Percentiles rank a stretch among this genome's conserved stretches.
Conservation (phyloP, 495 filamentous ascomycete genomes). For the Mycothermus thermophilus region DNA sequence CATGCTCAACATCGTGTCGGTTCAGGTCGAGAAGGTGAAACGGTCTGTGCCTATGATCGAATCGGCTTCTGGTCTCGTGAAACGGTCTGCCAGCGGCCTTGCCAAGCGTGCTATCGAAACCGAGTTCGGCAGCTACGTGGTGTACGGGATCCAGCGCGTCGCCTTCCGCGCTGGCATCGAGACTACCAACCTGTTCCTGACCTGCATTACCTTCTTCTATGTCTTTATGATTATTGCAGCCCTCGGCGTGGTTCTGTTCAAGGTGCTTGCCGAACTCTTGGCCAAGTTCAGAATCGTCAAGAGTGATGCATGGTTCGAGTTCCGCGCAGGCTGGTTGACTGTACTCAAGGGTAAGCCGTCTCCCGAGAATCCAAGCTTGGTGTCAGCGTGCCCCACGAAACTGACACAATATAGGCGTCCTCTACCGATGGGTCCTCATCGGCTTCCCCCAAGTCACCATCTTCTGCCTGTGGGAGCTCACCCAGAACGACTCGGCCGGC, state of each 20-base stretch:
- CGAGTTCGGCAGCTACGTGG: constrained; percentile 42
- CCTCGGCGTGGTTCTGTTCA: constrained; percentile 63
- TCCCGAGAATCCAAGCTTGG: no score
- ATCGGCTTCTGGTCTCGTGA: constrained; percentile 26
- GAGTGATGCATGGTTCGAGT: constrained; percentile 80
- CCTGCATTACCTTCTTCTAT: constrained; percentile 79
- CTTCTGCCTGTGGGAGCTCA: constrained; percentile 91
- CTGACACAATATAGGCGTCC: constrained; percentile 49
- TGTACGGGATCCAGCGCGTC: constrained; percentile 80
- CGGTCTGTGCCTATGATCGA: constrained; percentile 32
- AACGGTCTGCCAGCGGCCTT: constrained; percentile 32
- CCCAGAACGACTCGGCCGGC: constrained; percentile 67
- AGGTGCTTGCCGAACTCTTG: constrained; percentile 56
- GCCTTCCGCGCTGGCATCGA: constrained; percentile 79
- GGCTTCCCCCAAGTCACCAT: constrained; percentile 88
- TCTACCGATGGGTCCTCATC: constrained; percentile 83
- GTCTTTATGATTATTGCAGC: constrained; percentile 62
- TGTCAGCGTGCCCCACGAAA: no score
- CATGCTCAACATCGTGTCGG: constrained; percentile 58
- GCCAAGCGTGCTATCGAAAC: constrained; percentile 34
- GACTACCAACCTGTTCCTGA: constrained; percentile 86
- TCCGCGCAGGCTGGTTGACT: constrained; percentile 69
- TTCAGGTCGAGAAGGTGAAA: constrained; percentile 61
- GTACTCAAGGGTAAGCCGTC: constrained; percentile 23
- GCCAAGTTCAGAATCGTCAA: constrained; percentile 65